Percentiles rank a stretch among this genome's conserved stretches.
These are phyloP conservation scores for Russula earlei DNA, from an alignment of 768 basidiomycete genomes.

Conservation along the genomic window DNA sequence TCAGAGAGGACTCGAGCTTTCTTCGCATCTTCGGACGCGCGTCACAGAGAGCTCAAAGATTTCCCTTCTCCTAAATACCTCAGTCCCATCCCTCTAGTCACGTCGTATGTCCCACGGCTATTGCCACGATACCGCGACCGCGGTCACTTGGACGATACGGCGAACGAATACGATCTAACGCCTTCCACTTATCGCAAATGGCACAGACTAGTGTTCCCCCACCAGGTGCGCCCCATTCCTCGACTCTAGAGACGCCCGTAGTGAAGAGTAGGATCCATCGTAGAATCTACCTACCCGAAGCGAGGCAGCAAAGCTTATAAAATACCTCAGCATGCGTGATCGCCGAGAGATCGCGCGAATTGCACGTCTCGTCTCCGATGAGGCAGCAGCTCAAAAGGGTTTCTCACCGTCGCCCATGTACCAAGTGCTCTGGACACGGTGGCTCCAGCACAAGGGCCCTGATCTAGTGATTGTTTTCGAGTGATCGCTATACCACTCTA, in stretches of 20 bases:
- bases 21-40: slow-evolving; percentile 22
- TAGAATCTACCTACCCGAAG: slow-evolving; percentile 31
- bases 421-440: slow-evolving; percentile 31
- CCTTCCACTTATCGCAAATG: slow-evolving; percentile 35
- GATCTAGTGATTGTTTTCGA: slow-evolving; percentile 31
- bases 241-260: neutral
- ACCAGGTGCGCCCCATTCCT: slow-evolving; percentile 25
- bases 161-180: slow-evolving; percentile 26
- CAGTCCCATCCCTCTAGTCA: slow-evolving; percentile 19
- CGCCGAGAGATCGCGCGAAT: slow-evolving; percentile 35
- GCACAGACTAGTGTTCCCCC: slow-evolving; percentile 38
- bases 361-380: slow-evolving; percentile 31
- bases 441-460: slow-evolving; percentile 30
- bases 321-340: slow-evolving; percentile 31
- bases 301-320: slow-evolving; percentile 29
- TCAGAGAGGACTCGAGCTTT: slow-evolving; percentile 22
- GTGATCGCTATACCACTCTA: slow-evolving; percentile 7
- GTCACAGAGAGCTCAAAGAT: neutral
- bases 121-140: slow-evolving; percentile 32
- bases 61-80: neutral
- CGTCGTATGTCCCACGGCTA: slow-evolving; percentile 31
- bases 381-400: slow-evolving; percentile 26
- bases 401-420: slow-evolving; percentile 25
- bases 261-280: neutral
- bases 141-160: slow-evolving; percentile 15